These are phyloP conservation scores for Talaromyces sp. DNA, from an alignment of 2,329 filamentous ascomycete genomes.

Conservation along the genomic window DNA sequence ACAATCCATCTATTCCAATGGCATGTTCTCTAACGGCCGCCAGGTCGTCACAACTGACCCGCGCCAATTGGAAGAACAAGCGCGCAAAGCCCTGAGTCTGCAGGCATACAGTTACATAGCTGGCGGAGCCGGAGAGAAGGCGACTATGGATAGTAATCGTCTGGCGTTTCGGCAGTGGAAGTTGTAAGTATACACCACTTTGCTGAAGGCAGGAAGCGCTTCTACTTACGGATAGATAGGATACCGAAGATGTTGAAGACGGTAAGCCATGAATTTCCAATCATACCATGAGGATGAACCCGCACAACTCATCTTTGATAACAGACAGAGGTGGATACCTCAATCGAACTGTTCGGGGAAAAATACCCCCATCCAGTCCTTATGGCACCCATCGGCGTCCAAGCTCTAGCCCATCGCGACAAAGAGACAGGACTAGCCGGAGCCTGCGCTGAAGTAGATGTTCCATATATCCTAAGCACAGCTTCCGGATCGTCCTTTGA, in stretches of 20 bases:
- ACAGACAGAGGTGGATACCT: conserved; percentile 22
- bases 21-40: conserved; percentile 48
- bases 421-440: conserved; percentile 16
- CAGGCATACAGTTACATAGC: conserved; percentile 59
- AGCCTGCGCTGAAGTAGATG: conserved; percentile 12
- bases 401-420: conserved; percentile 14
- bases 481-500: conserved; percentile 15
- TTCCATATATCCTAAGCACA: conserved; percentile 18
- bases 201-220: neutral
- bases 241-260: conserved; percentile 51
- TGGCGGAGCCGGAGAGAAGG: conserved; percentile 60
- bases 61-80: conserved; percentile 55
- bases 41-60: conserved; percentile 59
- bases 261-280: conserved; percentile 20
- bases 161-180: conserved; percentile 55
- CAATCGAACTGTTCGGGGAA: conserved; percentile 17
- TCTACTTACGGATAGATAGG: conserved; percentile 31
- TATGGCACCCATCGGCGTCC: conserved; percentile 18
- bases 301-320: neutral
- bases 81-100: conserved; percentile 47
- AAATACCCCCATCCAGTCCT: conserved; percentile 16
- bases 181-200: conserved; percentile 27
- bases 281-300: neutral
- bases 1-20: conserved; percentile 51
- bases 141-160: conserved; percentile 60